Conservation (phyloP, 768 basidiomycete genomes). For the Kockovaella imperatae region DNA sequence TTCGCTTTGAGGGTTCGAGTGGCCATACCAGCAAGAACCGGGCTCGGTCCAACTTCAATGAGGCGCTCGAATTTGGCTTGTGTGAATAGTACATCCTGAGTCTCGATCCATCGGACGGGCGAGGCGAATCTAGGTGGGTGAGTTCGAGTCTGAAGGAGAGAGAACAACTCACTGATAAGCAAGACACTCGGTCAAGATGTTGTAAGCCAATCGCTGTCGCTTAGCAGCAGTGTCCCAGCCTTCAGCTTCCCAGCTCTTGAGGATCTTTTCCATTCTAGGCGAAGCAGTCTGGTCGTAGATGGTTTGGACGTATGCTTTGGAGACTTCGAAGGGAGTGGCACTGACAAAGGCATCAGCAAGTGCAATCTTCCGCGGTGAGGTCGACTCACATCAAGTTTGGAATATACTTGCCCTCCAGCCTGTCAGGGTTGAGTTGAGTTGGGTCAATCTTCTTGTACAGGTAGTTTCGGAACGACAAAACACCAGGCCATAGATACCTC, state of each 20-base stretch:
- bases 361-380: conserved; percentile 65
- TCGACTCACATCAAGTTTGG: conserved; percentile 68
- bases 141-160: neutral
- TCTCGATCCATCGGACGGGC: conserved; percentile 98
- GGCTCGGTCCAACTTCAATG: conserved; percentile 92
- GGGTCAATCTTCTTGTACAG: conserved; percentile 97
- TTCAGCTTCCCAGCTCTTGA: conserved; percentile 87
- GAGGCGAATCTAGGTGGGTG: conserved; percentile 51
- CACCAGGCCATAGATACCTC: conserved; percentile 96
- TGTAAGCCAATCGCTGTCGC: conserved; percentile 88
- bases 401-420: conserved; percentile 89
- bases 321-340: conserved; percentile 45
- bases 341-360: conserved; percentile 8
- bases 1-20: conserved; percentile 51
- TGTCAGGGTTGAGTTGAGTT: conserved; percentile 82
- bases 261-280: conserved; percentile 87
- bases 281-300: conserved; percentile 97
- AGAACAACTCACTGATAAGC: conserved; percentile 78
- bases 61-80: conserved; percentile 82
- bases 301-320: conserved; percentile 72
- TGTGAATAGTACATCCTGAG: conserved; percentile 87
- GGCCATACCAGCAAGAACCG: conserved; percentile 62
- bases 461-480: conserved; percentile 94
- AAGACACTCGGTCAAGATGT: conserved; percentile 89
- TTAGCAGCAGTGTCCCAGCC: conserved; percentile 72